Evolutionary conservation across 208 protist species (phyloP).

Genomic region (Vickermania ingenoplastis): DNA sequence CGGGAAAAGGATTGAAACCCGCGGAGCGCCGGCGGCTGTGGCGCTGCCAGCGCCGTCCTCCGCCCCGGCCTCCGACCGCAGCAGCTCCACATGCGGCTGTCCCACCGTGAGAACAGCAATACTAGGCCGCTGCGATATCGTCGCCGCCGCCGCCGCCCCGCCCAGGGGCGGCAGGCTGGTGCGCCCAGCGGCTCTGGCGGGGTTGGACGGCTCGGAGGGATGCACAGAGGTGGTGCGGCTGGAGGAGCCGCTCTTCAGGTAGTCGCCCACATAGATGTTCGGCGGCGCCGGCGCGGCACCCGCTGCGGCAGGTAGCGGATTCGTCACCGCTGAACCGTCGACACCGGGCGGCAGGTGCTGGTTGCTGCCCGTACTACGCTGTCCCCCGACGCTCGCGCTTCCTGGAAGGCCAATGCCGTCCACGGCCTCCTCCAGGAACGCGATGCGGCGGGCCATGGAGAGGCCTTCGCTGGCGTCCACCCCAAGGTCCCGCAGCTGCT

Average conservation of each 20-base stretch:
- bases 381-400: neutral
- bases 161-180: constrained; percentile 3
- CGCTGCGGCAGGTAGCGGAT: neutral
- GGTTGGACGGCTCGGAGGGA: neutral
- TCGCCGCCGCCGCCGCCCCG: neutral
- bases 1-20: constrained; percentile 28
- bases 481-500: constrained; percentile 32
- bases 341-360: neutral
- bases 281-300: neutral
- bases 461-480: neutral
- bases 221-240: neutral
- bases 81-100: constrained; percentile 37
- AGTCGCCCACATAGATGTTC: neutral
- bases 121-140: neutral
- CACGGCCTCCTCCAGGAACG: constrained; percentile 3
- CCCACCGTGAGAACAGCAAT: neutral
- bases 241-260: neutral
- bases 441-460: neutral
- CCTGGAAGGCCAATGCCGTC: neutral
- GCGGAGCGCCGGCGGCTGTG: constrained; percentile 4
- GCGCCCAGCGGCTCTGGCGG: neutral
- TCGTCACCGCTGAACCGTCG: neutral
- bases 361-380: neutral
- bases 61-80: constrained; percentile 17
- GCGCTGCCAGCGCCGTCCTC: constrained; percentile 4